phyloP scores from a whole-genome alignment of 2,329 filamentous ascomycete genomes.

The Neospermospora avenae region DNA sequence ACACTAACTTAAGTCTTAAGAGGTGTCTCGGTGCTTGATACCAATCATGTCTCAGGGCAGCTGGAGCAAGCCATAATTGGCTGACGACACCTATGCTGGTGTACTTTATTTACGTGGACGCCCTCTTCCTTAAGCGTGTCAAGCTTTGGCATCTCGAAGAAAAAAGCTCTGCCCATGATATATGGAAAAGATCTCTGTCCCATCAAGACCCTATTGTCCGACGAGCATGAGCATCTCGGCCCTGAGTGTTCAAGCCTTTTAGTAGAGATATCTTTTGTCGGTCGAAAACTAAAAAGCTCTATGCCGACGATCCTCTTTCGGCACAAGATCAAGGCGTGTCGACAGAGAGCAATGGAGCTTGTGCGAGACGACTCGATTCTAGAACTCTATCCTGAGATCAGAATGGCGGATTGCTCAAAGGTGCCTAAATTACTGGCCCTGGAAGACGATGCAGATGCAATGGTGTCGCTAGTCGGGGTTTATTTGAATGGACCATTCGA shows the following conservation, averaged over 20 bases:
- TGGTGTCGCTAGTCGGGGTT: background rate
- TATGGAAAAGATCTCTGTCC: constrained; percentile 16
- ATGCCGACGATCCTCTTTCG: constrained; percentile 20
- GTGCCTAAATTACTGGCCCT: background rate
- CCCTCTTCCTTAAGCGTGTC: constrained; percentile 3
- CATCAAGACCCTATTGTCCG: constrained; percentile 13
- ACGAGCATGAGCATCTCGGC: constrained; percentile 15
- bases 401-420: constrained; percentile 2
- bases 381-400: constrained; percentile 9
- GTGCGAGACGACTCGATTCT: constrained; percentile 14
- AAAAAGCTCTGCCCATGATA: constrained; percentile 18
- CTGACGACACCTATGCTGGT: no score
- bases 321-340: constrained; percentile 13
- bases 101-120: no score
- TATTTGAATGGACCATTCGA: background rate
- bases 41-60: background rate
- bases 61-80: constrained; percentile 44
- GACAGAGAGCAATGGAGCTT: constrained; percentile 17
- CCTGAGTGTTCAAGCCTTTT: constrained; percentile 16
- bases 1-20: no score
- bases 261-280: constrained; percentile 23
- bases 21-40: no score
- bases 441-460: background rate
- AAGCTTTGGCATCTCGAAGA: constrained; percentile 21
- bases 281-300: background rate